These are phyloP conservation scores for Aulographum hederae DNA, from an alignment of 2,329 filamentous ascomycete genomes.

Conservation along the genomic window DNA sequence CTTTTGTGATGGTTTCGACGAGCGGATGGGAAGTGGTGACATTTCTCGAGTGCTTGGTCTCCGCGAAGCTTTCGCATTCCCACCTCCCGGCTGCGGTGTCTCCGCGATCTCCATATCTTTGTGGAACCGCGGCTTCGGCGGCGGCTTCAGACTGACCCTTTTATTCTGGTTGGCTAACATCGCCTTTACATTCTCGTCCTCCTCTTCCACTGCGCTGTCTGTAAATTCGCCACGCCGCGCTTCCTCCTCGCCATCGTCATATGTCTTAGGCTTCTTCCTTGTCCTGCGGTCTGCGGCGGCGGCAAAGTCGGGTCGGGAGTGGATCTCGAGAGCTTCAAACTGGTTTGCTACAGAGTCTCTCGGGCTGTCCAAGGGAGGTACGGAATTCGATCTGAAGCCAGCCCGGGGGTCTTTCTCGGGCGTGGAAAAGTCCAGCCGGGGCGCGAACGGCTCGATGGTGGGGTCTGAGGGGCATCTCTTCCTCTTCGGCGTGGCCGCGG, in stretches of 20 bases:
- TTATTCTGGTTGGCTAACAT: background rate
- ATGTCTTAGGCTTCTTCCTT: conserved; percentile 18
- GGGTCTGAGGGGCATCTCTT: conserved; percentile 16
- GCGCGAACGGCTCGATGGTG: conserved; percentile 15
- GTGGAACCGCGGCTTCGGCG: background rate
- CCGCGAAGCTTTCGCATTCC: no score
- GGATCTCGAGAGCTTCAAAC: conserved; percentile 14
- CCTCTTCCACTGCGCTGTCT: conserved; percentile 3
- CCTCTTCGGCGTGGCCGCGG: no score
- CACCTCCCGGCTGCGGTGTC: conserved; percentile 13
- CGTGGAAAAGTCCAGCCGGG: no score
- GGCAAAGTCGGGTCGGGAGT: background rate
- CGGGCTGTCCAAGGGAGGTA: conserved; percentile 13
- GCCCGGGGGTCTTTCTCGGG: conserved; percentile 9
- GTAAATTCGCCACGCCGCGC: no score
- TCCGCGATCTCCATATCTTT: conserved; percentile 5
- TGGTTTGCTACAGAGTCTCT: conserved; percentile 18
- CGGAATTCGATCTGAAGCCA: conserved; percentile 4
- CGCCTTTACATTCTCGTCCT: background rate
- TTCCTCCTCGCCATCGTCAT: conserved; percentile 3
- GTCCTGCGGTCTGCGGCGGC: conserved; percentile 13
- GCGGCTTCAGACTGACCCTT: background rate
- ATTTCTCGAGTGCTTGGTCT: no score
- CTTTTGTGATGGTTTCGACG: conserved; percentile 9
- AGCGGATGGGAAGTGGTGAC: no score